Evolutionary conservation across 2,329 filamentous ascomycete genomes (phyloP), one percentile per base, ranked within the genome.

Genomic region (Pseudohalonectria lignicola): DNA sequence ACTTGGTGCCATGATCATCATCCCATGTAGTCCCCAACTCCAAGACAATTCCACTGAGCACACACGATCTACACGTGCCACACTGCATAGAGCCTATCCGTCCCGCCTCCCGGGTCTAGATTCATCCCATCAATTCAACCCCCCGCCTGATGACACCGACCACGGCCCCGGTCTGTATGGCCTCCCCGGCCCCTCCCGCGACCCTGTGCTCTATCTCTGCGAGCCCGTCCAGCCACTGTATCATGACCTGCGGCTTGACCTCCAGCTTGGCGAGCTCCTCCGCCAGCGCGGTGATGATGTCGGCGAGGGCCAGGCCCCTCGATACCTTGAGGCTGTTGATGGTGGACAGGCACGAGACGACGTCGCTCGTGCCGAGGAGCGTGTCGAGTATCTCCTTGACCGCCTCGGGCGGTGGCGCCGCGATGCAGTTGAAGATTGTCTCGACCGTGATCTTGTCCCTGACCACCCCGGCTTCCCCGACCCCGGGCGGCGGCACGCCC

Each of bases 401-500:
- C 50, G 94, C 90, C 18, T 81, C 77, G 1, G 92, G 92, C 48
- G 93, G 88, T 4, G 92, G 92, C 2, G 90, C 90, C 8, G 92
- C 92, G 54, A 98, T 94, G 60, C 92, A 98, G 60, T 87, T 88
- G 68, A 95, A 98, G 53, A 98, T 96, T 7, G 85, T 86, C 55
- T 94, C 83, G 26, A 84, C 94, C 47, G 95, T 94, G 48, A 86
- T 75, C 42, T 49, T 69, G 21, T 96, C 90, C 30, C 86, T 74
- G 39, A 81, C 69, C 20, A 88, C 71, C 60, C 8, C 23, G 23
- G 7, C 23, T 44, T 82, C 66, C 43, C 69, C 68, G 5, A 74
- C 59, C 54, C 76, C 77, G 11, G 11, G 16, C 1, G 34, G 15
- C 23, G 78, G 71, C 3, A 62, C 71, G 48, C 75, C 66, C 50